phyloP scores from a whole-genome alignment of 2,329 filamentous ascomycete genomes.

The Graphiopsis chlorocephala region DNA sequence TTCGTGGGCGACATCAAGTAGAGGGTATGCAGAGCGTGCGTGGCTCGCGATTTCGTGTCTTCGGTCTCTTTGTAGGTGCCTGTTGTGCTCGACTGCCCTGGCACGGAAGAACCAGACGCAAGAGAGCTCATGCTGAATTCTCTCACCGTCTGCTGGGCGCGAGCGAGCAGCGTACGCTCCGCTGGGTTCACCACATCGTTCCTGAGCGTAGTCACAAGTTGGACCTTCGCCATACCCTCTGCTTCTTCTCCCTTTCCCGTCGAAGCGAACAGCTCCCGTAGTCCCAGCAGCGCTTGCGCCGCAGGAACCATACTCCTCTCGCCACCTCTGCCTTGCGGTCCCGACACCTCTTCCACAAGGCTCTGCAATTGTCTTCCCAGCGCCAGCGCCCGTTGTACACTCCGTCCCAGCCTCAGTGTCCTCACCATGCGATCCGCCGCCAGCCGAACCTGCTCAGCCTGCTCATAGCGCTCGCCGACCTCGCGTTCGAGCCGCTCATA shows the following conservation, averaged over 20 bases:
- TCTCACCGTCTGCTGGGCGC: constrained; percentile 74
- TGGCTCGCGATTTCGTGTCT: constrained; percentile 70
- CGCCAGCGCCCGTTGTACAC: constrained; percentile 74
- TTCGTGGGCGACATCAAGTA: constrained; percentile 74
- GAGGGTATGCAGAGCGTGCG: constrained; percentile 71
- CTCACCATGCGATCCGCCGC: constrained; percentile 78
- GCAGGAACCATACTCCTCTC: constrained; percentile 76
- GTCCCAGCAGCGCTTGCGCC: constrained; percentile 71
- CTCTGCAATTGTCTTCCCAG: constrained; percentile 82
- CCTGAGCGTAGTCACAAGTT: constrained; percentile 68
- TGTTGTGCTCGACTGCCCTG: constrained; percentile 41
- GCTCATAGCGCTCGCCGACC: constrained; percentile 79
- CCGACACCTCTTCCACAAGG: constrained; percentile 70
- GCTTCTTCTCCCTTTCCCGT: constrained; percentile 71
- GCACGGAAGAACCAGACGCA: constrained; percentile 37
- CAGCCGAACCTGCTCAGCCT: constrained; percentile 76
- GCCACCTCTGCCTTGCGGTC: constrained; percentile 24
- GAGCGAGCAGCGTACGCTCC: constrained; percentile 69
- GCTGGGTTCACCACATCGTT: constrained; percentile 67
- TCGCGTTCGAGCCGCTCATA: constrained; percentile 84
- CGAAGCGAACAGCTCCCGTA: constrained; percentile 69
- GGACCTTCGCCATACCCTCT: constrained; percentile 57
- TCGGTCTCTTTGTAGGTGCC: constrained; percentile 61
- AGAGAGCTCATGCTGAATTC: constrained; percentile 74
- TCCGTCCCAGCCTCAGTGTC: constrained; percentile 72